Base-by-base conservation (phyloP, 2,329 filamentous ascomycete species). In the Cryphonectria japonica region DNA sequence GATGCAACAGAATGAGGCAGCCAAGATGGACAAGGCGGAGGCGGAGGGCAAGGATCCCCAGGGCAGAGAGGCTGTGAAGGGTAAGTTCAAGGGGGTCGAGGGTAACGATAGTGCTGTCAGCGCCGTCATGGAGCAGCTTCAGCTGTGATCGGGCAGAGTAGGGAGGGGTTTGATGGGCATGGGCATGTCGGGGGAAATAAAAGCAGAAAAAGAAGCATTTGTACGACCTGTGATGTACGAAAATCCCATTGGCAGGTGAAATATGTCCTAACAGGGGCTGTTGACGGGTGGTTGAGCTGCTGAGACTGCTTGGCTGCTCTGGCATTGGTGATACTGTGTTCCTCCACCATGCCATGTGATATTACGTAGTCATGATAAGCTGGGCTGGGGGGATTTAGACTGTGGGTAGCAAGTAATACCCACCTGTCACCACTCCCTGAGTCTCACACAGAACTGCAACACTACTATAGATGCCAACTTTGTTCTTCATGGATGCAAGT, bases 101-200 rank as follows among this genome's bases (percentile, higher is more conserved):
- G 26, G 37, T 16, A 13, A 43, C 9, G 37, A 43, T n/a, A 43
- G n/a, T 9, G 37, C 41, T 16, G 41, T 64, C 4, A 64, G 37
- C 19, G 61, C 61, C 11, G 8, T 64, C n/a, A 64, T 64, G 61
- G 61, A 64, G 61, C 61, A 64, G 61, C 37, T 64, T 3, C 39
- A n/a, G 37, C 61, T 64, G 22, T 64, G 41, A 43, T n/a, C 22
- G 26, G 37, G n/a, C 26, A 9, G 46, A n/a, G 46, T 0, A 46
- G 61, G 22, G 22, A 11, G 22, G 14, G 1, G 11, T 34, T 34
- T 19, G n/a, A 11, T 39, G 4, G 37, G 22, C 9, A 26, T 26
- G 34, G 4, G 16, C 14, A 39, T 13, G 61, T 32, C 19, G 19
- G 32, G 32, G 32, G 19, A 16, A 16, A 41, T 43, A 19, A 32